Conservation (phyloP, 2,329 filamentous ascomycete species). For the Hypoxylon sp. region DNA sequence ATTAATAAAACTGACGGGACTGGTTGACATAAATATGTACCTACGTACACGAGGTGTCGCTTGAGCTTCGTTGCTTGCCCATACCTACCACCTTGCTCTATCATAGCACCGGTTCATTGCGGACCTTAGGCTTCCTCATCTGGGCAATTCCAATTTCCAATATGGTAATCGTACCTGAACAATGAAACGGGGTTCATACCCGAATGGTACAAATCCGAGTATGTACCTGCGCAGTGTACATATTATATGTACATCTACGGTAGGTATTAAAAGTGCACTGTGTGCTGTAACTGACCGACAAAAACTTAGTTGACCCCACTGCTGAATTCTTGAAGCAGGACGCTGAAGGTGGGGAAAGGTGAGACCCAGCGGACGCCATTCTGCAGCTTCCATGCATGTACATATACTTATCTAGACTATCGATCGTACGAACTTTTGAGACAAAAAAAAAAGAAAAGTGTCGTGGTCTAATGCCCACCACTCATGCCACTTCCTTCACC, state of each 20-base stretch:
- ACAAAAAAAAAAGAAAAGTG: slow-evolving; percentile 15
- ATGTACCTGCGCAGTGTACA: slow-evolving; percentile 8
- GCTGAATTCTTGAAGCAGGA: slow-evolving; percentile 1
- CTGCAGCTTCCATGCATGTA: slow-evolving; percentile 33
- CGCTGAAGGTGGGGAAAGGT: slow-evolving; percentile 24
- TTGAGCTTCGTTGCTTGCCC: background rate
- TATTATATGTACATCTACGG: background rate
- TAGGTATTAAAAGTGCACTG: slow-evolving; percentile 1
- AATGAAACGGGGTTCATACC: background rate
- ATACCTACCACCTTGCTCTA: background rate
- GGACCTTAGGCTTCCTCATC: slow-evolving; percentile 3
- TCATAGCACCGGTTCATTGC: slow-evolving; percentile 6
- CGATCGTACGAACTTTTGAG: slow-evolving; percentile 41
- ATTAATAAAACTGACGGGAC: slow-evolving; percentile 19
- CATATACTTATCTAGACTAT: slow-evolving; percentile 27
- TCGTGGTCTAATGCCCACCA: slow-evolving; percentile 32
- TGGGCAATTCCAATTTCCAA: slow-evolving; percentile 7
- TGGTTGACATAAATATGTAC: background rate
- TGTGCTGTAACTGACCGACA: slow-evolving; percentile 5
- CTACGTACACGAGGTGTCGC: no score
- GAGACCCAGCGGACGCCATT: slow-evolving; percentile 25
- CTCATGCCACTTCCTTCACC: slow-evolving; percentile 31
- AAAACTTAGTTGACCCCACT: slow-evolving; percentile 24
- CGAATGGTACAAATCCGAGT: background rate
- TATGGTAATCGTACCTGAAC: slow-evolving; percentile 3